A percentile compares a stretch with the other conserved stretches of the same genome.
phyloP scores from a whole-genome alignment of 176 grass and related monocot species.

The Zoysia pacifica region DNA sequence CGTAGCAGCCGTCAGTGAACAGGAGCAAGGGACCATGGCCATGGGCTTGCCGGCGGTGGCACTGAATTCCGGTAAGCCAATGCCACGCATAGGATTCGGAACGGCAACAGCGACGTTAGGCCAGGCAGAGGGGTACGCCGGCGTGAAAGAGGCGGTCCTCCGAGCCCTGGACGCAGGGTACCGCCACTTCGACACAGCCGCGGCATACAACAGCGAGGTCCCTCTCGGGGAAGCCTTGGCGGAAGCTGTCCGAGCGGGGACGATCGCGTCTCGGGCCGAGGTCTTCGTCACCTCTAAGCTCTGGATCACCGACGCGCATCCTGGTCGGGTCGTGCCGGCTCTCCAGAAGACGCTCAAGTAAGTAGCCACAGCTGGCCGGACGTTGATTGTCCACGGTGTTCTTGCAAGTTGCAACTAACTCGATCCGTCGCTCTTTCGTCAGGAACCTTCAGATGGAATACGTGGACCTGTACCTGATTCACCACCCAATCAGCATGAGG shows the following conservation, averaged over 20 bases:
- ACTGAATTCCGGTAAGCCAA: neutral
- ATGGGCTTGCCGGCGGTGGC: neutral
- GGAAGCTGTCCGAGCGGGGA: neutral
- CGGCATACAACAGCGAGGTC: neutral
- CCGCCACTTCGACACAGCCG: constrained; percentile 42
- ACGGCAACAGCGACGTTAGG: neutral
- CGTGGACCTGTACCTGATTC: constrained; percentile 31
- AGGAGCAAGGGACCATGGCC: no score
- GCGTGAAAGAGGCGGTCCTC: neutral
- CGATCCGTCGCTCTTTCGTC: neutral
- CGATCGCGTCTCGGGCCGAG: constrained; percentile 15
- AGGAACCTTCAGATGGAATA: constrained; percentile 31
- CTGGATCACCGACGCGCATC: constrained; percentile 27
- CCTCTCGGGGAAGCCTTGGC: constrained; percentile 17
- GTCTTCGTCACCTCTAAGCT: constrained; percentile 49
- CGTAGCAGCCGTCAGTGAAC: no score
- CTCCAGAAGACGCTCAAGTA: constrained; percentile 25
- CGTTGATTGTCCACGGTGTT: neutral
- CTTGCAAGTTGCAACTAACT: neutral
- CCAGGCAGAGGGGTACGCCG: neutral
- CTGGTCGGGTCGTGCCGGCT: constrained; percentile 15
- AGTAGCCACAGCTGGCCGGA: neutral
- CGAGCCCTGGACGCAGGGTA: constrained; percentile 32
- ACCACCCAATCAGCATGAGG: constrained; percentile 10
- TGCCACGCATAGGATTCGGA: constrained; percentile 40